Percentiles rank a stretch among this genome's conserved stretches.
phyloP scores from a whole-genome alignment of 306 rosid species.

The Datisca glomerata region DNA sequence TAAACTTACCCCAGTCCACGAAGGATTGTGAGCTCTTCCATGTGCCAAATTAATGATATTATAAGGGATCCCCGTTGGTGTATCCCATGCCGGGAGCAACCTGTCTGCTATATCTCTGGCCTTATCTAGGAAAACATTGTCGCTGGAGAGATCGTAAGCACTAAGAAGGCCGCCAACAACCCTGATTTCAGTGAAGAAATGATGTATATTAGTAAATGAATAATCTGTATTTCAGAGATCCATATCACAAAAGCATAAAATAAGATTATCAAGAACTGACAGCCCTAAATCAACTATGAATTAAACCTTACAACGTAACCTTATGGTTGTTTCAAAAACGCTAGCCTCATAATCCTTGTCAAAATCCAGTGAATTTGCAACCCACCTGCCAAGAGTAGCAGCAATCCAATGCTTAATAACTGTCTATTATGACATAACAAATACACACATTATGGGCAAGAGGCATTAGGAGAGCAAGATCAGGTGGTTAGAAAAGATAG shows the following conservation, averaged over 20 bases:
- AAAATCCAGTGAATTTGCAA: constrained; percentile 74
- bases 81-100: constrained; percentile 93
- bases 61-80: constrained; percentile 88
- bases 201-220: constrained; percentile 8
- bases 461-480: too few relatives aligned
- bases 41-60: constrained; percentile 79
- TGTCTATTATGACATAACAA: too few relatives aligned
- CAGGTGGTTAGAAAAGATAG: too few relatives aligned
- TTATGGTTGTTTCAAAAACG: constrained; percentile 99
- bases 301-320: constrained; percentile 92
- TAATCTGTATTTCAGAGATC: constrained; percentile 1
- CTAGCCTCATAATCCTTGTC: constrained; percentile 94
- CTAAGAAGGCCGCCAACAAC: constrained; percentile 99
- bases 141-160: constrained; percentile 89
- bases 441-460: too few relatives aligned
- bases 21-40: constrained; percentile 71
- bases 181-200: constrained; percentile 40
- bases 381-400: constrained; percentile 63
- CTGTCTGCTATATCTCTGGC: constrained; percentile 95
- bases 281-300: constrained; percentile 37
- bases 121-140: constrained; percentile 77
- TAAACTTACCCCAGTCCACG: constrained; percentile 89
- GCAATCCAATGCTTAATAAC: too few relatives aligned
- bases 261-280: constrained; percentile 6
- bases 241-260: constrained; percentile 9